phyloP scores from a whole-genome alignment of 2,329 filamentous ascomycete genomes.

The Zasmidium citrigriseum region DNA sequence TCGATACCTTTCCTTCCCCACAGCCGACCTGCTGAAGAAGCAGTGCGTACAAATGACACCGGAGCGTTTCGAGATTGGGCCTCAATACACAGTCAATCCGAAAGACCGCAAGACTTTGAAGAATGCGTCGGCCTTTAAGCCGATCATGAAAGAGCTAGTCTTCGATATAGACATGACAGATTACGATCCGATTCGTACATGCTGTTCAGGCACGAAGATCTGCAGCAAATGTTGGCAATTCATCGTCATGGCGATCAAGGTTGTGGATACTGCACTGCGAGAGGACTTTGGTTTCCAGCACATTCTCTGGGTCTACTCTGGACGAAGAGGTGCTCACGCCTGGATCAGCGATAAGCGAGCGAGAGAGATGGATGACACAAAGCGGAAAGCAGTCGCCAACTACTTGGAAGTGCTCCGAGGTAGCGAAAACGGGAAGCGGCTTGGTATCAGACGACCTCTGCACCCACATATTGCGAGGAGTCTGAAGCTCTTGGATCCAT shows the following conservation, averaged over 20 bases:
- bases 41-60: constrained; percentile 87
- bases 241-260: constrained; percentile 96
- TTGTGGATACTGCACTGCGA: constrained; percentile 80
- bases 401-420: constrained; percentile 92
- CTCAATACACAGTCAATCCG: constrained; percentile 93
- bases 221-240: constrained; percentile 95
- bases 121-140: constrained; percentile 79
- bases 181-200: constrained; percentile 95
- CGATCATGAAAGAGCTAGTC: constrained; percentile 88
- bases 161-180: constrained; percentile 99
- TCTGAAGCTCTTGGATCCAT: constrained; percentile 76
- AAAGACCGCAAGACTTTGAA: constrained; percentile 86
- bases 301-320: constrained; percentile 98
- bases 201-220: constrained; percentile 90
- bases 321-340: constrained; percentile 92
- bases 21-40: constrained; percentile 76
- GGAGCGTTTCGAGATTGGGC: constrained; percentile 95
- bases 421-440: constrained; percentile 78
- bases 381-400: constrained; percentile 78
- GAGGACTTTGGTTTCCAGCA: constrained; percentile 97
- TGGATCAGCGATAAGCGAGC: constrained; percentile 96
- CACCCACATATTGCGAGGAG: constrained; percentile 89
- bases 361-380: constrained; percentile 79
- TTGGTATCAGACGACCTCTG: constrained; percentile 79
- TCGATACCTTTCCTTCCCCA: constrained; percentile 80